Evolutionary conservation across 176 grass and related monocot genomes (phyloP).

Genomic region (Oryza glumipatula): DNA sequence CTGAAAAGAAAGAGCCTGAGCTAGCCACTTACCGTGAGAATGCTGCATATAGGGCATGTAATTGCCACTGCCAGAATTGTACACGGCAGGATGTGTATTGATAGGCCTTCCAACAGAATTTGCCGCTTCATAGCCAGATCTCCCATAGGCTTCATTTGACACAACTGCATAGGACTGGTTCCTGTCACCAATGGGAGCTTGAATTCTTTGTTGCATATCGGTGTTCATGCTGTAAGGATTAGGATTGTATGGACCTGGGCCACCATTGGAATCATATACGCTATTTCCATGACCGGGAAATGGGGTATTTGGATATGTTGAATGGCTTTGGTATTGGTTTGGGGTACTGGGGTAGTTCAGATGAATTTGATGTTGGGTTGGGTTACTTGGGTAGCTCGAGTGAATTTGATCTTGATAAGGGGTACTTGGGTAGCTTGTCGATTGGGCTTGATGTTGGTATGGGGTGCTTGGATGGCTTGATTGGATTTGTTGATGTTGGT

Average conservation of each 20-base stretch:
- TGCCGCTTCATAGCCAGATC: slow-evolving; percentile 36
- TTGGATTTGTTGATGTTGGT: slow-evolving; percentile 14
- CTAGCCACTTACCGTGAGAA: slow-evolving; percentile 37
- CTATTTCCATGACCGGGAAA: slow-evolving; percentile 28
- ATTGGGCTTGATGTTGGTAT: slow-evolving; percentile 24
- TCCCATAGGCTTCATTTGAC: slow-evolving; percentile 31
- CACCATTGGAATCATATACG: slow-evolving; percentile 26
- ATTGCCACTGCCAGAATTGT: slow-evolving; percentile 17
- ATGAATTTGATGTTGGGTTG: slow-evolving; percentile 7
- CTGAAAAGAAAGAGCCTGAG: neutral
- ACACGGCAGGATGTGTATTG: slow-evolving; percentile 24
- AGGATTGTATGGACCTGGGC: slow-evolving; percentile 23
- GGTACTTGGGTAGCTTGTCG: slow-evolving; percentile 29
- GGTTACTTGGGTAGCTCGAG: slow-evolving; percentile 6
- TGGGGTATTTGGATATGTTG: slow-evolving; percentile 39
- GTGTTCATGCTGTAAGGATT: slow-evolving; percentile 18
- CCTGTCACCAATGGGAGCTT: slow-evolving; percentile 9
- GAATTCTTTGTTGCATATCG: slow-evolving; percentile 25
- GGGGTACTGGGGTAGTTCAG: slow-evolving; percentile 33
- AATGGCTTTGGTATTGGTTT: slow-evolving; percentile 13
- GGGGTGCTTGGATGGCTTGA: neutral
- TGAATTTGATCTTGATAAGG: neutral
- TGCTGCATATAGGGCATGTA: slow-evolving; percentile 35
- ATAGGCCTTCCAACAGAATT: slow-evolving; percentile 29
- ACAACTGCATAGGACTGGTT: slow-evolving; percentile 22